Evolutionary conservation across 352 stramenopile genomes (phyloP).

Genomic region (Phytophthora crassamura): DNA sequence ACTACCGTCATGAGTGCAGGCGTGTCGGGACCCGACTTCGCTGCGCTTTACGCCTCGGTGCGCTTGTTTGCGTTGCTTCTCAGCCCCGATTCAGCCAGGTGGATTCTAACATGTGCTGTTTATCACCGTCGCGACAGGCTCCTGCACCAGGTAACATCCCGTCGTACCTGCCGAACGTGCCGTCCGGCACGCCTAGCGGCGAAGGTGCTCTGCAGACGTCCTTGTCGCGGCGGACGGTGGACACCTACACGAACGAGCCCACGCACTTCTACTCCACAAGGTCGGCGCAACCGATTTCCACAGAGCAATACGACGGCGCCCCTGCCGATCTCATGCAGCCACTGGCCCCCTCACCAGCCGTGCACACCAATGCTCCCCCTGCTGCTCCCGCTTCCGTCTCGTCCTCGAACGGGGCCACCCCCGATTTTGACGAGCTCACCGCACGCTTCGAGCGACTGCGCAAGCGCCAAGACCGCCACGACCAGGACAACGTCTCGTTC

Average conservation of each 20-base stretch:
- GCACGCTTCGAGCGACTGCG: conserved; percentile 92
- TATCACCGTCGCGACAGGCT: conserved; percentile 36
- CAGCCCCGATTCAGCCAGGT: not conserved
- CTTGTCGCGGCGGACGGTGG: conserved; percentile 44
- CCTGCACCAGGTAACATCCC: conserved; percentile 52
- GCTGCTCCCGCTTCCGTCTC: conserved; percentile 15
- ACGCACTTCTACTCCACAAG: conserved; percentile 42
- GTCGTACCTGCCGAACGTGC: conserved; percentile 52
- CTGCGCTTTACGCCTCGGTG: conserved; percentile 76
- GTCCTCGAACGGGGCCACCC: conserved; percentile 50
- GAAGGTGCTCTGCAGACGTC: conserved; percentile 25
- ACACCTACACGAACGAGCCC: conserved; percentile 48
- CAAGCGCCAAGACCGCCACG: conserved; percentile 70
- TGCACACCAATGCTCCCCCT: conserved; percentile 16
- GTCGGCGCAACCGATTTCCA: conserved; percentile 12
- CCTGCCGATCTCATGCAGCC: conserved; percentile 13
- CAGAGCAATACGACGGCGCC: conserved; percentile 22
- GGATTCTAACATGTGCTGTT: not conserved
- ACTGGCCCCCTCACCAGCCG: conserved; percentile 4
- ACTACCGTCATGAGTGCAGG: conserved; percentile 76
- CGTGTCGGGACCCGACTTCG: conserved; percentile 87
- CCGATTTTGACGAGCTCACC: conserved; percentile 94
- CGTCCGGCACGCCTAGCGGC: conserved; percentile 36
- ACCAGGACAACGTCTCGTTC: conserved; percentile 63
- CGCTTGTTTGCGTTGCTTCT: conserved; percentile 4